Base-by-base conservation (phyloP, 2,329 filamentous ascomycete species). In the Trichoderma pleuroti region DNA sequence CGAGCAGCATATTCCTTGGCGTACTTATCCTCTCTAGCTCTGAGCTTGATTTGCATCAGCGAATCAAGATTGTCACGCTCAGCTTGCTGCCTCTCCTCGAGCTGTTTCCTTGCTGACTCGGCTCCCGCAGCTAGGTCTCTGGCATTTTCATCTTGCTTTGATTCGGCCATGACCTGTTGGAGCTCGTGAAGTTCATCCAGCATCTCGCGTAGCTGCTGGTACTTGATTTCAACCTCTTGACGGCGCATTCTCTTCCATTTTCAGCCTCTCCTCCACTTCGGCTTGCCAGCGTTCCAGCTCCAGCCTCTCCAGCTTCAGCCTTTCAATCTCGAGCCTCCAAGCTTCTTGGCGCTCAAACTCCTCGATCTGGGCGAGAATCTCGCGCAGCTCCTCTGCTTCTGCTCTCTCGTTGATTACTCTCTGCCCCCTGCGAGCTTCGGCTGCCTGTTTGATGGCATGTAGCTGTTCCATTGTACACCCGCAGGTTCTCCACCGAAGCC, bases 401-500 rank as follows among this genome's bases (percentile, higher is more conserved):
- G 70, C 73, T 36, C 75, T 78, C 72, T 83, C 82, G 30, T 73
- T 77, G 16, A 73, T 73, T 4, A 72, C 70, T n/a, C 81, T 80
- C 70, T 77, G 76, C 36, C 73, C 74, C 6, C 82, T 79, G 12
- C 83, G 79, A 9, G 61, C 73, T 3, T 73, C 77, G 3, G 82
- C 84, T 0, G 73, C 74, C 1, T 72, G 56, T 70, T 87, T 86
- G 46, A 86, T 72, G 1, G 70, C 74, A 4, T 68, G 62, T 2
- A 89, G 81, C 72, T 87, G 80, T 14, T 80, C 74, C 79, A 84
- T 82, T 2, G 81, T 84, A 78, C 93, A 96, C 2, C 80, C 80
- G 77, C 93, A 96, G 0, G 90, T 92, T 74, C 89, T 87, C 93
- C 93, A 97, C 69, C 84, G 86, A 28, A 82, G 79, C 6, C 89